Evolutionary conservation across 2,329 filamentous ascomycete species (phyloP), one percentile per base, ranked within the genome.

Genomic region (Xylariaceae sp.): DNA sequence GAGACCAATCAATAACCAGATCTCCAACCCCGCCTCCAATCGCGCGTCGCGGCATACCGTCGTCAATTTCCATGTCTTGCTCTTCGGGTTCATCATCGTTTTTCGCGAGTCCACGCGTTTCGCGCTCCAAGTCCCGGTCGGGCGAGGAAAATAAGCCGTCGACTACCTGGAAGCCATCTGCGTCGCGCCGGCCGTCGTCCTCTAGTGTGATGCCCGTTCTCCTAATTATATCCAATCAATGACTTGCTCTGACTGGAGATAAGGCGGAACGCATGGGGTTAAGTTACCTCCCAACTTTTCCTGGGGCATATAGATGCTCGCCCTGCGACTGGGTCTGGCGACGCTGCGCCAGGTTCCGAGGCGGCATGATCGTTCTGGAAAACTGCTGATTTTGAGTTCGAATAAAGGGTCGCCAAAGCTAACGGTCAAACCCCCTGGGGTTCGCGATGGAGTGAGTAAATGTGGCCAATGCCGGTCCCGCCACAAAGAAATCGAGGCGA

Each of bases 131-230:
- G 9, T 64, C 73, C 65, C 85, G 88, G 61, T 83, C 81, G 11
- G 91, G 91, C 26, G 91, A 96, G 6, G 91, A 96, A 71, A 96
- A 96, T 61, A 97, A 83, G 62, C 84, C 83, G 37, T 92, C 88
- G 55, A 96, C 80, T 37, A 89, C 87, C 69, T 96, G 90, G 76
- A 99, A 85, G 71, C 92, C 94, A 78, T 96, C 79, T 70, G 95
- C 91, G 73, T 97, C 92, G 73, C 90, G 87, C 57, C 85, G 77
- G 50, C 89, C 89, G 53, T 78, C 84, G 66, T 96, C 89, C 65
- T 84, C 83, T 34, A 97, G 73, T 1, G 84, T 87, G 30, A 95
- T 81, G 44, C 94, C 94, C 0, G 94, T 99, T 80, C 95, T 95
- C 64, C 92, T 96, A 62, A 43, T 34, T 26, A 19, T 4, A 27